These are phyloP conservation scores for Chamaecrista fasciculata DNA, from an alignment of 306 rosid species.

Conservation along the genomic window DNA sequence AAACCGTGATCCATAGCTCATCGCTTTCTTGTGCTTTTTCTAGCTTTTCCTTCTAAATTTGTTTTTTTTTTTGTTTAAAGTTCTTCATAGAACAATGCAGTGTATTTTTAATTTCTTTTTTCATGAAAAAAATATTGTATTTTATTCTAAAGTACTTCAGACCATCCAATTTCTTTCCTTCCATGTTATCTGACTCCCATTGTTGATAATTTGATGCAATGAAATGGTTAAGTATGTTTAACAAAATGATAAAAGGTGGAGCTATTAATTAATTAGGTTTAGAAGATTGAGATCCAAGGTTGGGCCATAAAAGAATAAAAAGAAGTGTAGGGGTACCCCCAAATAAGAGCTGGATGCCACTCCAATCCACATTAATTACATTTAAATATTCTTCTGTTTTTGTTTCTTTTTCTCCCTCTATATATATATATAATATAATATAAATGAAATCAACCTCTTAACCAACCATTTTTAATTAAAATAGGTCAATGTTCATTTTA, in stretches of 20 bases:
- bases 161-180: no score
- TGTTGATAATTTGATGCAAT: no score
- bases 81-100: no score
- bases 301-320: neutral
- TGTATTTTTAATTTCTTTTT: no score
- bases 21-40: neutral
- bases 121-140: no score
- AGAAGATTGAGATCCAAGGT: neutral
- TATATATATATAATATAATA: no score
- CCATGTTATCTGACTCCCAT: no score
- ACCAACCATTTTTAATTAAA: neutral
- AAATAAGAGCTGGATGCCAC: conserved; percentile 28
- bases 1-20: neutral
- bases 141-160: no score
- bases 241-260: conserved; percentile 1
- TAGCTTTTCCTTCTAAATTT: neutral
- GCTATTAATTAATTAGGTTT: no score
- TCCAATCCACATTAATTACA: neutral
- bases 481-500: no score
- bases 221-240: neutral
- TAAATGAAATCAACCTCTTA: neutral
- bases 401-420: neutral
- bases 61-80: no score
- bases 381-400: neutral
- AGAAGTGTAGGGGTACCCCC: neutral